Percentiles rank a stretch among this genome's conserved stretches.
phyloP scores from a whole-genome alignment of 768 basidiomycete species.

The Russula sp. region DNA sequence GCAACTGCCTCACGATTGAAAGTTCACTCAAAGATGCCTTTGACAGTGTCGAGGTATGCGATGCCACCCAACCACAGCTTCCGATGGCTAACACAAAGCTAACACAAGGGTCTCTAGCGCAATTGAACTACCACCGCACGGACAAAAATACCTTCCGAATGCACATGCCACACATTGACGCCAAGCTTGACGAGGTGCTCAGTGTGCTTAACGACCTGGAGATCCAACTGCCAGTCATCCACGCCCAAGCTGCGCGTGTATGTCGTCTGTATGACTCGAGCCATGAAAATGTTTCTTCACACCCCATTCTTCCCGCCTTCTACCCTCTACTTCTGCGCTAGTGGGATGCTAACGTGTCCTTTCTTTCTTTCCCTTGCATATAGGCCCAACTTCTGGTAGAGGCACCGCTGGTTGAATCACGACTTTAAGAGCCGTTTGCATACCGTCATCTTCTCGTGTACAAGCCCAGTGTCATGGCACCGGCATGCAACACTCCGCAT shows the following conservation, averaged over 20 bases:
- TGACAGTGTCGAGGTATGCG: conserved; percentile 54
- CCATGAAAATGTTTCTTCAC: conserved; percentile 46
- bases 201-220: conserved; percentile 56
- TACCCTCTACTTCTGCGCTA: neutral
- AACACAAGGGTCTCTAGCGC: conserved; percentile 43
- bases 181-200: conserved; percentile 60
- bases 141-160: conserved; percentile 51
- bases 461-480: conserved; percentile 67
- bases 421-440: conserved; percentile 76
- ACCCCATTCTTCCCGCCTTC: neutral
- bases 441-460: conserved; percentile 67
- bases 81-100: neutral
- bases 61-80: conserved; percentile 10
- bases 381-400: conserved; percentile 65
- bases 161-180: conserved; percentile 61
- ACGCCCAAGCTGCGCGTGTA: conserved; percentile 58
- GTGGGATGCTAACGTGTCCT: neutral
- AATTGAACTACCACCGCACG: conserved; percentile 61
- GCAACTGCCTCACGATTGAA: conserved; percentile 74
- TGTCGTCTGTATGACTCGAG: conserved; percentile 69
- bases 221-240: conserved; percentile 57
- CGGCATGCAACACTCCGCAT: conserved; percentile 65
- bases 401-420: conserved; percentile 73
- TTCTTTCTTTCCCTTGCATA: neutral
- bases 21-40: conserved; percentile 64